Conservation (phyloP, 805 yeast species). For the Ogataea methanolica region DNA sequence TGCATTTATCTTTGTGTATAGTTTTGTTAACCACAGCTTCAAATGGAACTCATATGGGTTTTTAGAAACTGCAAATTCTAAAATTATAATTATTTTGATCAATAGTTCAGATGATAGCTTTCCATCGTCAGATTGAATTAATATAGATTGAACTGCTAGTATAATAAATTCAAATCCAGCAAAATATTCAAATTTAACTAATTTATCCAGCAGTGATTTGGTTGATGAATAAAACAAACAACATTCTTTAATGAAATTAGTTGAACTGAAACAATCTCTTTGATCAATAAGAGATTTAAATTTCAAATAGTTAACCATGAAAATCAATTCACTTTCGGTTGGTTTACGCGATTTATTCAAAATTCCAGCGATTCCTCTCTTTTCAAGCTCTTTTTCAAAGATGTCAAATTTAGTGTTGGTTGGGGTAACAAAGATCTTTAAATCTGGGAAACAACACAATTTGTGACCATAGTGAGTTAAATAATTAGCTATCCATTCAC, state of each 20-base stretch:
- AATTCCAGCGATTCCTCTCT: constrained; percentile 7
- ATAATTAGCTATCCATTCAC: constrained; percentile 35
- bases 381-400: constrained; percentile 8
- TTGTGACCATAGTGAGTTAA: constrained; percentile 46
- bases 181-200: constrained; percentile 64
- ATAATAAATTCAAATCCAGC: constrained; percentile 63
- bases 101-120: constrained; percentile 20
- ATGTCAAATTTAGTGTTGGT: constrained; percentile 1
- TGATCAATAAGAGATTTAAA: constrained; percentile 35
- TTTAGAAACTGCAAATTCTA: constrained; percentile 49
- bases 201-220: constrained; percentile 31
- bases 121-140: constrained; percentile 3
- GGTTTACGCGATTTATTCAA: constrained; percentile 9
- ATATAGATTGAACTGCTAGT: constrained; percentile 40
- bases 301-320: constrained; percentile 36
- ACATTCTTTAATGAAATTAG: constrained; percentile 28
- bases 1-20: constrained; percentile 58
- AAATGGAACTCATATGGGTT: constrained; percentile 75
- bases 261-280: constrained; percentile 10
- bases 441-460: constrained; percentile 61
- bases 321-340: constrained; percentile 16
- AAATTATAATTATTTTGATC: constrained; percentile 42
- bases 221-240: constrained; percentile 37
- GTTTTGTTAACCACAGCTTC: constrained; percentile 62
- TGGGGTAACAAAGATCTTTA: constrained; percentile 32